Base-by-base conservation (phyloP, 2,329 filamentous ascomycete genomes). In the Diplocarpon rosae region DNA sequence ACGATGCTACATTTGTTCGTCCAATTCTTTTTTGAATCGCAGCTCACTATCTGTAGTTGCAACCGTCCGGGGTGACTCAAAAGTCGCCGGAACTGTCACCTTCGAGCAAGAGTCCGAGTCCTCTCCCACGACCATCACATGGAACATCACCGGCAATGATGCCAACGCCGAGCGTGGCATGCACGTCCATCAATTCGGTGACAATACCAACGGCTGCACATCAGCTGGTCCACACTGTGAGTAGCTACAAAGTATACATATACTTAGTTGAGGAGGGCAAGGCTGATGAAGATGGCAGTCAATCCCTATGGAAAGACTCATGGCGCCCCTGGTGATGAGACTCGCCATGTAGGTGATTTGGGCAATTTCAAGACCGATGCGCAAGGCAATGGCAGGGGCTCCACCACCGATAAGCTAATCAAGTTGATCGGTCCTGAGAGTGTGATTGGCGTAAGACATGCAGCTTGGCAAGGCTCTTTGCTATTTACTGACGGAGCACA, bases 141-240 rank as follows among this genome's bases (percentile, higher is more conserved):
- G 85, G 82, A 79, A 95, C 70, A 88, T 98, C 70, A 75, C 77
- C 52, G 90, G 92, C 70, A 75, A 95, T 71, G 89, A 96, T 65
- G 63, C 90, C 70, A 95, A 94, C 68, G 89, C 92, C 64, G 79
- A 94, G 80, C 90, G 92, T 70, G 92, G 87, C 69, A 88, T 96
- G 78, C 92, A 98, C 77, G 82, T 98, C 64, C 92, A 98, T 76
- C 86, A 92, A 68, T 98, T 95, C 64, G 92, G 92, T 67, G 92
- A 96, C 78, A 96, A 96, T 79, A 96, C 92, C 76, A 98, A 98
- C 72, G 92, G 92, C 68, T 98, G 92, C 85, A 96, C 90, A 56
- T 94, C 85, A 57, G 92, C 92, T 57, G 92, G 92, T 43, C 90
- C 92, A 69, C 92, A 98, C 76, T 98, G 88, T 94, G 73, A 66